These are phyloP conservation scores for Cadophora sp. DNA, from an alignment of 2,329 filamentous ascomycete genomes.

Conservation along the genomic window DNA sequence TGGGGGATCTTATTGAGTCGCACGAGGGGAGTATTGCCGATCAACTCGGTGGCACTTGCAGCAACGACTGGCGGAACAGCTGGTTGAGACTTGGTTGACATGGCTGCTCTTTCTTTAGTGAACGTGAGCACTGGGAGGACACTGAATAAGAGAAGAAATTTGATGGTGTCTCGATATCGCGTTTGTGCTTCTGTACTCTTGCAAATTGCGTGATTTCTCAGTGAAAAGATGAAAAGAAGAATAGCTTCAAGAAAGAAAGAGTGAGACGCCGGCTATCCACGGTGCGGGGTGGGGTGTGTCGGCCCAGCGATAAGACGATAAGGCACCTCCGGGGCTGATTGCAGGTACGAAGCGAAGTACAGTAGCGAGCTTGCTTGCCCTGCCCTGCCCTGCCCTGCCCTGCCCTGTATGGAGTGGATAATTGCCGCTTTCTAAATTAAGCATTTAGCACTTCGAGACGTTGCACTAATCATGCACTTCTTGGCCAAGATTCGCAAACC, in stretches of 20 bases:
- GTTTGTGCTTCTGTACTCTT: not conserved
- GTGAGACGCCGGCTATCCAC: not conserved
- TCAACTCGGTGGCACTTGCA: constrained; percentile 80
- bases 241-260: not conserved
- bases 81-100: constrained; percentile 38
- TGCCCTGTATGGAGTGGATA: too few relatives aligned
- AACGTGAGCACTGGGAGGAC: not conserved
- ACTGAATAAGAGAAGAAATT: not conserved
- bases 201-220: not conserved
- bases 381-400: too few relatives aligned
- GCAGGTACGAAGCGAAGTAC: too few relatives aligned
- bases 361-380: too few relatives aligned
- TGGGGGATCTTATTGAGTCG: constrained; percentile 92
- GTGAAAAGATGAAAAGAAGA: not conserved
- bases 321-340: not conserved
- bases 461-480: too few relatives aligned
- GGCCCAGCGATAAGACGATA: not conserved
- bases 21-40: constrained; percentile 95
- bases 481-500: too few relatives aligned
- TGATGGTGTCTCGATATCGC: not conserved
- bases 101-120: constrained; percentile 6
- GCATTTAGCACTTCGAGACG: too few relatives aligned
- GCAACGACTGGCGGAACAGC: constrained; percentile 43
- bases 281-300: constrained; percentile 4
- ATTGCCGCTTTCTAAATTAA: too few relatives aligned